Percentiles rank a stretch among this genome's conserved stretches.
Evolutionary conservation across 441 rosid genomes (phyloP).

Genomic region (Adansonia grandidieri): DNA sequence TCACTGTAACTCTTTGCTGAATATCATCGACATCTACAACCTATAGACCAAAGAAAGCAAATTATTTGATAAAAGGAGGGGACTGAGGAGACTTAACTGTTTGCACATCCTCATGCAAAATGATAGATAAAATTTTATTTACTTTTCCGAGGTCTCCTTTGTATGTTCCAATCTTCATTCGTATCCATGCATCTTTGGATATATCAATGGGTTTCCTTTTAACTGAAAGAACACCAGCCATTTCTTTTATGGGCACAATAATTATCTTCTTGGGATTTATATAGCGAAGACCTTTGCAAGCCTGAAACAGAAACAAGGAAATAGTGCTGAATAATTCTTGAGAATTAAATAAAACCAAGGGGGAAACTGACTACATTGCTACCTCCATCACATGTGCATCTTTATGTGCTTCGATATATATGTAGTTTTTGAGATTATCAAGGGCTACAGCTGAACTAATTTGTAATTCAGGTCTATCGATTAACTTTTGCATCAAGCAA

Average conservation of each 20-base stretch:
- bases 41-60: too few species aligned
- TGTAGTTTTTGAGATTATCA: constrained; percentile 89
- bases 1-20: constrained; percentile 86
- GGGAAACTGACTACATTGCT: too few species aligned
- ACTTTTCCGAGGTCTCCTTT: constrained; percentile 97
- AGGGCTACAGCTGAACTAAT: constrained; percentile 88
- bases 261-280: constrained; percentile 61
- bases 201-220: constrained; percentile 95
- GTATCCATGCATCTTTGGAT: constrained; percentile 95
- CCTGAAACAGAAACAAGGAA: constrained; percentile 46
- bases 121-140: constrained; percentile 7
- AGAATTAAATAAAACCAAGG: too few species aligned
- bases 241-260: constrained; percentile 96
- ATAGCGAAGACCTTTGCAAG: constrained; percentile 89
- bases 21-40: constrained; percentile 97
- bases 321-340: too few species aligned
- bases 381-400: constrained; percentile 97
- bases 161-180: constrained; percentile 94
- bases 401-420: constrained; percentile 94
- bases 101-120: too few species aligned
- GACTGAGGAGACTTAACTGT: too few species aligned
- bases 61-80: too few species aligned
- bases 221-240: constrained; percentile 97
- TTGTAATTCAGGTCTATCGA: constrained; percentile 87
- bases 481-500: constrained; percentile 92